Evolutionary conservation across 108 stramenopile species (phyloP).

Genomic region (Pinguiococcus pyrenoidosus): DNA sequence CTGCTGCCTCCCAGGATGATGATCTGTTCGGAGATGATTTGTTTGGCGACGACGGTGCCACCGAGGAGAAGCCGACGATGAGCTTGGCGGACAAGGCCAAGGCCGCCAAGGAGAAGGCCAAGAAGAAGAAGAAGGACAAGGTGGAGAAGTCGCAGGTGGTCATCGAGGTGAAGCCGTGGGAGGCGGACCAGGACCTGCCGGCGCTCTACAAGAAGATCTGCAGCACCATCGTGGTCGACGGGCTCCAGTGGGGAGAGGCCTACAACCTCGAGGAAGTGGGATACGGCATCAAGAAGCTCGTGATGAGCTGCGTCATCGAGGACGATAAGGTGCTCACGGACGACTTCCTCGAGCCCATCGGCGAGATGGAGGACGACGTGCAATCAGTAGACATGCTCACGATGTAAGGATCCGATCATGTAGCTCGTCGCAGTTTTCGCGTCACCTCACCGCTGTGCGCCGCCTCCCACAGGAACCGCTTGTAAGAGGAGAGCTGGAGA

Average conservation of each 20-base stretch:
- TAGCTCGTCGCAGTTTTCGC: no score
- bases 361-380: slow-evolving; percentile 1
- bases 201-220: slow-evolving; percentile 21
- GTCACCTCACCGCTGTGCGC: no score
- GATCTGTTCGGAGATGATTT: no score
- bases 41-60: background rate
- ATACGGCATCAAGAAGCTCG: slow-evolving; percentile 27
- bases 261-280: slow-evolving; percentile 23
- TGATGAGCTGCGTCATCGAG: slow-evolving; percentile 21
- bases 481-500: no score
- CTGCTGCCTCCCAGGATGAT: no score
- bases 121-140: background rate
- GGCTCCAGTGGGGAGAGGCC: slow-evolving; percentile 24
- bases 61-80: background rate
- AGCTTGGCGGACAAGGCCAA: no score
- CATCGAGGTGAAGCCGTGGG: slow-evolving; percentile 38
- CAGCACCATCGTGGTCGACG: slow-evolving; percentile 9
- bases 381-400: slow-evolving; percentile 10
- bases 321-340: slow-evolving; percentile 16
- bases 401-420: slow-evolving; percentile 4
- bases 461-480: no score
- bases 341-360: background rate
- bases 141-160: slow-evolving; percentile 26
- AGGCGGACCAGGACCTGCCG: slow-evolving; percentile 30
- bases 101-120: background rate